phyloP scores from a whole-genome alignment of 1,139 yeast genomes.

The Scheffersomyces titani region DNA sequence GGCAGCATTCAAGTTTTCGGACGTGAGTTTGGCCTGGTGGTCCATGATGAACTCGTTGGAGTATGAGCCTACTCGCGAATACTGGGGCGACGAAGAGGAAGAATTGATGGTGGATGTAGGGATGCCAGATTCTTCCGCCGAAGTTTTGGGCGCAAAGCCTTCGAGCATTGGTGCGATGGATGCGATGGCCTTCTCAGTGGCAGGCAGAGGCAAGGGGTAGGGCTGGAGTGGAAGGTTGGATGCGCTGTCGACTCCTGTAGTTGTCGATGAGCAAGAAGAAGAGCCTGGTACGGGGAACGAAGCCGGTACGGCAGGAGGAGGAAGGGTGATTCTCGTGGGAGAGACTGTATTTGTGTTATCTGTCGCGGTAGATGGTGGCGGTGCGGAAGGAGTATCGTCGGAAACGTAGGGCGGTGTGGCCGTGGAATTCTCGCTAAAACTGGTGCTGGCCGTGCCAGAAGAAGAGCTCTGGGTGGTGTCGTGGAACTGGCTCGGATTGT shows the following conservation, averaged over 20 bases:
- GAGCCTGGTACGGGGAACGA: background rate
- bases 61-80: background rate
- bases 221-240: conserved; percentile 2
- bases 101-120: background rate
- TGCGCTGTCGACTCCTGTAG: background rate
- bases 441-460: background rate
- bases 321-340: background rate
- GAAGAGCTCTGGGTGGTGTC: background rate
- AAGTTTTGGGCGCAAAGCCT: conserved; percentile 69
- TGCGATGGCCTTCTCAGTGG: conserved; percentile 64
- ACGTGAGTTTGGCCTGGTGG: background rate
- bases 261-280: background rate
- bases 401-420: background rate
- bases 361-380: background rate
- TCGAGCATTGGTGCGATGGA: conserved; percentile 78
- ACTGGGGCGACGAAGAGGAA: background rate
- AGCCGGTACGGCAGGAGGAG: background rate
- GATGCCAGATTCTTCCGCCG: conserved; percentile 51
- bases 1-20: background rate
- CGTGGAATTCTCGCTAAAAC: background rate
- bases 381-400: background rate
- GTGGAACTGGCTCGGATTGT: conserved; percentile 14
- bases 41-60: background rate
- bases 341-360: background rate
- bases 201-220: conserved; percentile 24